Evolutionary conservation across 2,329 filamentous ascomycete genomes (phyloP), one percentile per base, ranked within the genome.

Genomic region (Colletotrichum sublineola): DNA sequence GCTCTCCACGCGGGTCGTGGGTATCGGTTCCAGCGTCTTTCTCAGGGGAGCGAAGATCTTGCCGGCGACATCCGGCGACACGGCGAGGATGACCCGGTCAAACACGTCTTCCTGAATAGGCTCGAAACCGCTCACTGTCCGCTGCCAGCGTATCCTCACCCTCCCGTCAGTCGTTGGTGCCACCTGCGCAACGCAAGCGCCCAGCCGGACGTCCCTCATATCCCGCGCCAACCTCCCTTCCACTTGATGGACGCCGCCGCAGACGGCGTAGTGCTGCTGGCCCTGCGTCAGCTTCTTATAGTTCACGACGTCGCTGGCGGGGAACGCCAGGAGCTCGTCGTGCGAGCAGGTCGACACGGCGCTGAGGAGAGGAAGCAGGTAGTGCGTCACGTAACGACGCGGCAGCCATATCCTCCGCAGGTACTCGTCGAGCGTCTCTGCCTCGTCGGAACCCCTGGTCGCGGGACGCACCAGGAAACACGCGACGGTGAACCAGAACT

Each of bases 261-360:
- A 82, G 14, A 88, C 86, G 3, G 84, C 84, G 65, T 85, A 89
- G 73, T 89, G 87, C 36, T 85, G 82, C n/a, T 83, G 81, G 1
- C 84, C 79, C 50, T 85, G 81, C 1, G 86, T 85, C 20, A 78
- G 78, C 55, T 80, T 82, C 75, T 87, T 87, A 77, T 89, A 90
- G 15, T 82, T 82, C 31, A 85, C 81, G 5, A 89, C 68, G 66
- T 90, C 88, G 56, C 81, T 83, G 1, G 88, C 88, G 0, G 88
- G 88, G 36, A 88, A 90, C 0, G 78, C 77, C 1, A 89, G 78
- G 2, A 90, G 77, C 40, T 84, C 82, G 2, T 81, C 79, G 66
- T 90, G 88, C 0, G 87, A 82, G 75, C 87, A 90, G 1, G 88
- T 90, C 5, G 85, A 84, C 8, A 90, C 86, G 70, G 84, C 84